Conservation (phyloP, 2,329 filamentous ascomycete species). For the Golovinomyces cichoracearum region DNA sequence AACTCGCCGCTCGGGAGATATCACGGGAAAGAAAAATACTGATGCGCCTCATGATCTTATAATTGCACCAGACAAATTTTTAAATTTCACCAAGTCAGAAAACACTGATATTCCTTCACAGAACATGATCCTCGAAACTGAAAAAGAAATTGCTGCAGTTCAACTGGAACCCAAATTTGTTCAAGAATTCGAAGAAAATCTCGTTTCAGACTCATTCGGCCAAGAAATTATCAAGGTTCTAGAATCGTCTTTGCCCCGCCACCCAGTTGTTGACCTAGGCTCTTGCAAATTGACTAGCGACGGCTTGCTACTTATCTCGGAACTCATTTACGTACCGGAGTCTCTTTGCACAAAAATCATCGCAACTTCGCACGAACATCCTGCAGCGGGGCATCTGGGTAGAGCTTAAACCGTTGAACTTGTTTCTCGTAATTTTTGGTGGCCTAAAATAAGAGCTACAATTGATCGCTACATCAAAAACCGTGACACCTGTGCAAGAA, state of each 20-base stretch:
- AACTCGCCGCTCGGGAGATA: not conserved
- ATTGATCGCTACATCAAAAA: not conserved
- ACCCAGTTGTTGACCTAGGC: not conserved
- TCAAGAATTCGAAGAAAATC: not conserved
- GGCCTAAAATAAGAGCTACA: not conserved
- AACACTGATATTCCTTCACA: too few relatives aligned
- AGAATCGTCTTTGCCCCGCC: not conserved
- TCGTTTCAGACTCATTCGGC: not conserved
- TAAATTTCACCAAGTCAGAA: too few relatives aligned
- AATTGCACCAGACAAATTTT: not conserved
- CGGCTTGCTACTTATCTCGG: not conserved
- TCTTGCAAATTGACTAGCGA: not conserved
- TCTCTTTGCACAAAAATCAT: not conserved
- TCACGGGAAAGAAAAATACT: not conserved
- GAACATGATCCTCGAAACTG: too few relatives aligned
- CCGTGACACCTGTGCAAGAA: not conserved
- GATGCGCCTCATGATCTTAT: not conserved
- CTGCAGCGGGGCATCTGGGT: not conserved
- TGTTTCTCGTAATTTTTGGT: not conserved
- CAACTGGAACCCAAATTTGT: not conserved
- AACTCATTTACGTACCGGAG: not conserved
- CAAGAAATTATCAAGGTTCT: not conserved
- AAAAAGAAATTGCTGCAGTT: not conserved
- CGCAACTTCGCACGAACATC: not conserved
- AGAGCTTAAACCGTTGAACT: not conserved